These are phyloP conservation scores for Carex cristatella DNA, from an alignment of 176 grass and related monocot genomes.

Conservation along the genomic window DNA sequence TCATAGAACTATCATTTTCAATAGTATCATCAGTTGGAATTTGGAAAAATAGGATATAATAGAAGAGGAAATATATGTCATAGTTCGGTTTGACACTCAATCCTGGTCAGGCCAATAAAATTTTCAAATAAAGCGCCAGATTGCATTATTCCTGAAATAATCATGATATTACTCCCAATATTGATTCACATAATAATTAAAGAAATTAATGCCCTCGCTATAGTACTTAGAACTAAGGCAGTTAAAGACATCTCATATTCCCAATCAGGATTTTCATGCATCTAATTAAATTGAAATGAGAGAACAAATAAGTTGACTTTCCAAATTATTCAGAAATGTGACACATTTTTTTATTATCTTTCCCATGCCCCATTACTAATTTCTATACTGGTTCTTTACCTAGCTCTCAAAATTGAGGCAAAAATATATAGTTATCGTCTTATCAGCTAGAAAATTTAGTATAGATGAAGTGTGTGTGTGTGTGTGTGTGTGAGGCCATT, in stretches of 20 bases:
- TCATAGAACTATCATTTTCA: neutral
- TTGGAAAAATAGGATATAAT: neutral
- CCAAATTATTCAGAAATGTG: neutral
- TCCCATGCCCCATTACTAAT: neutral
- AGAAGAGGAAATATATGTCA: neutral
- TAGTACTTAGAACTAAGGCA: neutral
- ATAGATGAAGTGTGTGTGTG: neutral
- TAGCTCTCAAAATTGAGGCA: neutral
- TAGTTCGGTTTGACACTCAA: conserved; percentile 3
- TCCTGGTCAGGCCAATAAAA: neutral
- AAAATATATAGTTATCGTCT: neutral
- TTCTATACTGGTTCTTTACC: neutral
- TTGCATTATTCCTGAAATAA: neutral
- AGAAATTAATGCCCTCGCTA: neutral
- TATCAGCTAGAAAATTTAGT: neutral
- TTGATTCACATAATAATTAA: neutral
- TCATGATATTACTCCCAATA: neutral
- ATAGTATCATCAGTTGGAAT: neutral
- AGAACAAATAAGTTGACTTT: neutral
- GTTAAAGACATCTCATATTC: neutral
- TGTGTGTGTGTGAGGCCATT: neutral
- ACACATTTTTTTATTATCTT: neutral
- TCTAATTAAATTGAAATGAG: neutral
- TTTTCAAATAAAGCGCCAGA: neutral
- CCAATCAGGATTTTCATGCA: neutral